A percentile compares a stretch with the other conserved stretches of the same genome.
phyloP scores from a whole-genome alignment of 805 yeast species.

The Suhomyces tanzawaensis region DNA sequence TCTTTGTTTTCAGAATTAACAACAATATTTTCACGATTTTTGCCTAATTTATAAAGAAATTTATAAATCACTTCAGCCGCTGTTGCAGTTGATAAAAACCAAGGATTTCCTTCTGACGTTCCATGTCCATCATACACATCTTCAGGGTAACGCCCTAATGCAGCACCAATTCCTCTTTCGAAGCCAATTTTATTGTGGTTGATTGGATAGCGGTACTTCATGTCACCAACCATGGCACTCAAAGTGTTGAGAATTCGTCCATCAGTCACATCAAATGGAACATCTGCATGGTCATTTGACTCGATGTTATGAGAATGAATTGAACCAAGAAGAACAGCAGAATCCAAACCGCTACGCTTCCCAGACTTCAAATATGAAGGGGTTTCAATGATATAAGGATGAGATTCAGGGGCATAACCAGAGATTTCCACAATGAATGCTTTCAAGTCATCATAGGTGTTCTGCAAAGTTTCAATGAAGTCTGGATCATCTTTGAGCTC shows the following conservation, averaged over 20 bases:
- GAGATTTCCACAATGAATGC: conserved; percentile 38
- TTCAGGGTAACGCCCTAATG: conserved; percentile 90
- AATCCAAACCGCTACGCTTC: conserved; percentile 70
- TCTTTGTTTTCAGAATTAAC: conserved; percentile 30
- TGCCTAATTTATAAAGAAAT: conserved; percentile 45
- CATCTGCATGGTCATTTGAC: conserved; percentile 29
- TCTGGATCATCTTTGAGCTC: conserved; percentile 20
- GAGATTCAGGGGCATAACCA: conserved; percentile 33
- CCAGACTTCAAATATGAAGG: conserved; percentile 45
- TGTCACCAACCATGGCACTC: conserved; percentile 57
- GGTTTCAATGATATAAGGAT: conserved; percentile 68
- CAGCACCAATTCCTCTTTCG: conserved; percentile 48
- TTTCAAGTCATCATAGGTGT: conserved; percentile 33
- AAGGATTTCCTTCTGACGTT: conserved; percentile 81
- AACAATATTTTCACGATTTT: conserved; percentile 41
- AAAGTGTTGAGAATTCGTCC: conserved; percentile 61
- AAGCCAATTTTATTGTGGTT: conserved; percentile 50
- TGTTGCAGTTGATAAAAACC: conserved; percentile 79
- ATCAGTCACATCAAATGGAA: conserved; percentile 66
- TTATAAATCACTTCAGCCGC: conserved; percentile 65
- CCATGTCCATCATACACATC: conserved; percentile 80
- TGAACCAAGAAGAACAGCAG: conserved; percentile 62
- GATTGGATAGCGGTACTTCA: conserved; percentile 75
- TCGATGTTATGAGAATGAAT: conserved; percentile 48
- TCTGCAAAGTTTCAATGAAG: conserved; percentile 28